These are phyloP conservation scores for Podospora fimiseda DNA, from an alignment of 495 filamentous ascomycete genomes.

Conservation along the genomic window DNA sequence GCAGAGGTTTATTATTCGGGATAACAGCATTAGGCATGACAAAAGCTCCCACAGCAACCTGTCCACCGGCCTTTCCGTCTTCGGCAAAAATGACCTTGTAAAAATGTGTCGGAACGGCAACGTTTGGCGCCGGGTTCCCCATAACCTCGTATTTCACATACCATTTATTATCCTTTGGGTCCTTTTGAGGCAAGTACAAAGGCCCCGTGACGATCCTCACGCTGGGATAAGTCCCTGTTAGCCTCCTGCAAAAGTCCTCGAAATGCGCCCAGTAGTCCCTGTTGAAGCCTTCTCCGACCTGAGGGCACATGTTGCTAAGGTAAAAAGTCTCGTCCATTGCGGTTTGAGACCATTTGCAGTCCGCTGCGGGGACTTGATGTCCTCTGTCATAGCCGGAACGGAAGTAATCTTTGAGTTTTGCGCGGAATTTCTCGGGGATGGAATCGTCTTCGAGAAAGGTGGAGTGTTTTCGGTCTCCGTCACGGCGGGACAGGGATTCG, in stretches of 20 bases:
- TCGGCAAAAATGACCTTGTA: slow-evolving; percentile 98
- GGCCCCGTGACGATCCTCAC: slow-evolving; percentile 92
- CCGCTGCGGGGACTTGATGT: slow-evolving; percentile 94
- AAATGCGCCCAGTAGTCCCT: slow-evolving; percentile 98
- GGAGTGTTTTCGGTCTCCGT: slow-evolving; percentile 79
- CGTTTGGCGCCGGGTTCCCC: slow-evolving; percentile 74
- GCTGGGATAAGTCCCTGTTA: slow-evolving; percentile 72
- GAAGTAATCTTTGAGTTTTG: slow-evolving; percentile 84
- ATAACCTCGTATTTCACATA: slow-evolving; percentile 96
- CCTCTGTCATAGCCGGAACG: slow-evolving; percentile 95
- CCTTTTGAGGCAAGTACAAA: slow-evolving; percentile 77
- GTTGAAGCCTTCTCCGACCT: slow-evolving; percentile 97
- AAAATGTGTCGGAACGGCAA: slow-evolving; percentile 96
- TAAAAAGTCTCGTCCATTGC: slow-evolving; percentile 94
- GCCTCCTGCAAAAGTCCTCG: slow-evolving; percentile 86
- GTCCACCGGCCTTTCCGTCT: slow-evolving; percentile 60
- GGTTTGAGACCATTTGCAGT: slow-evolving; percentile 88
- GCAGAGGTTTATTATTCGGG: slow-evolving; percentile 72
- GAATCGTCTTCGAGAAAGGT: slow-evolving; percentile 72
- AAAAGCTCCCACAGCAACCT: slow-evolving; percentile 87
- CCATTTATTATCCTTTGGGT: slow-evolving; percentile 81
- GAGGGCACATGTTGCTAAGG: slow-evolving; percentile 93
- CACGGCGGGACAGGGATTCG: slow-evolving; percentile 63
- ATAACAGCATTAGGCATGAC: slow-evolving; percentile 93
- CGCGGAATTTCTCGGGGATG: slow-evolving; percentile 83